Percentiles rank a stretch among this genome's conserved stretches.
Evolutionary conservation across 1,139 yeast species (phyloP).

Genomic region (Debaryomyces psychrophilus): DNA sequence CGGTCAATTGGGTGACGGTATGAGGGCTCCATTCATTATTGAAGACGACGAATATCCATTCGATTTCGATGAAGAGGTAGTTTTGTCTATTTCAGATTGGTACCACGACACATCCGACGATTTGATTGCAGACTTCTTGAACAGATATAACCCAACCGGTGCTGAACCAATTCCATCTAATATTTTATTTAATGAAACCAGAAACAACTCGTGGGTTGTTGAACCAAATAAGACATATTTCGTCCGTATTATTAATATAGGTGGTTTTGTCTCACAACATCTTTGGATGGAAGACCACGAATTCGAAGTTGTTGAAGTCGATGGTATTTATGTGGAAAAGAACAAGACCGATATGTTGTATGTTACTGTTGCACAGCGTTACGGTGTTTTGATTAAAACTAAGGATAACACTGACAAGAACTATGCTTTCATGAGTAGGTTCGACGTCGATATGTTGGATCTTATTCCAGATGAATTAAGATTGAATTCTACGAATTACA

Average conservation of each 20-base stretch:
- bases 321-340: slow-evolving; percentile 68
- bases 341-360: slow-evolving; percentile 59
- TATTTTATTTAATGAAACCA: slow-evolving; percentile 63
- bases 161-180: slow-evolving; percentile 81
- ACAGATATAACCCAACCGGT: slow-evolving; percentile 76
- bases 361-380: slow-evolving; percentile 72
- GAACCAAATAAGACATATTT: slow-evolving; percentile 65
- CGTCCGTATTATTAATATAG: slow-evolving; percentile 64
- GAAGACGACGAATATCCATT: slow-evolving; percentile 63
- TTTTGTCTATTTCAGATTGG: slow-evolving; percentile 61
- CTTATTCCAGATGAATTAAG: slow-evolving; percentile 55
- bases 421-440: slow-evolving; percentile 62
- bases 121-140: slow-evolving; percentile 52
- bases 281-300: slow-evolving; percentile 69
- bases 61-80: slow-evolving; percentile 63
- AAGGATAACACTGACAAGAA: slow-evolving; percentile 49
- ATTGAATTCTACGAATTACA: slow-evolving; percentile 55
- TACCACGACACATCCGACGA: slow-evolving; percentile 56
- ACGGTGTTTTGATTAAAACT: slow-evolving; percentile 62
- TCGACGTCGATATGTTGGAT: slow-evolving; percentile 73
- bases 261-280: slow-evolving; percentile 74
- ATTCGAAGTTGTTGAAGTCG: slow-evolving; percentile 69
- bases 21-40: slow-evolving; percentile 70
- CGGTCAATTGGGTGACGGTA: slow-evolving; percentile 77
- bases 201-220: slow-evolving; percentile 58